Evolutionary conservation across 2,329 filamentous ascomycete species (phyloP).

Genomic region (Dothistroma septosporum): DNA sequence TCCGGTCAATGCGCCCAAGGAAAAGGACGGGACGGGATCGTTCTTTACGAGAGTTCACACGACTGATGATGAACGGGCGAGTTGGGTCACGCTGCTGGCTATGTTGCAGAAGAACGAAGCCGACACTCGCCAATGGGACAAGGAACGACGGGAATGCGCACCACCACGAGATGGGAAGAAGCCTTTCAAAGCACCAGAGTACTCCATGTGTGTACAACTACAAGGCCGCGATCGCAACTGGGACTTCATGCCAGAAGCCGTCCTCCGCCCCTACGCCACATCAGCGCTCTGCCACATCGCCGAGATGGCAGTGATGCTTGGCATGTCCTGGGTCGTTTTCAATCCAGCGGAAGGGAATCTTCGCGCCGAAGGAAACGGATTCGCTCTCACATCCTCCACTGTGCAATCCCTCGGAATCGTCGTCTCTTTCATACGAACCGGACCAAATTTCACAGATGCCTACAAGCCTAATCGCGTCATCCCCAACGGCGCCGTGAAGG

Average conservation of each 20-base stretch:
- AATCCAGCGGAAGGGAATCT: conserved; percentile 10
- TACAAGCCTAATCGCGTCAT: conserved; percentile 8
- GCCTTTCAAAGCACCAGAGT: not conserved
- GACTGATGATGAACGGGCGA: conserved; percentile 11
- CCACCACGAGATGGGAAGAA: not conserved
- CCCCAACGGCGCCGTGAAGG: conserved; percentile 7
- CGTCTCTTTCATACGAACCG: conserved; percentile 8
- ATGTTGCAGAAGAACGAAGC: conserved; percentile 9
- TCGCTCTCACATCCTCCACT: conserved; percentile 7
- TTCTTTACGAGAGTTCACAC: conserved; percentile 4
- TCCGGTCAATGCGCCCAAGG: not conserved
- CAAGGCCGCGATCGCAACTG: conserved; percentile 13
- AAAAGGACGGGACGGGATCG: conserved; percentile 2
- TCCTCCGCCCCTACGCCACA: conserved; percentile 10
- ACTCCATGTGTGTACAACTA: conserved; percentile 9
- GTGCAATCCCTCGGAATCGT: conserved; percentile 9
- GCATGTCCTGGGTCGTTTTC: conserved; percentile 10
- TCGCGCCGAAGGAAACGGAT: conserved; percentile 12
- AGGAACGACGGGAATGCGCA: not conserved
- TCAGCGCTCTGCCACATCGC: conserved; percentile 11
- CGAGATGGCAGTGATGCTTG: conserved; percentile 12
- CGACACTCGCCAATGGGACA: conserved; percentile 8
- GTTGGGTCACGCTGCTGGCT: conserved; percentile 12
- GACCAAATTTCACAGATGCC: not conserved
- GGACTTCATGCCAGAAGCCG: conserved; percentile 16